Percentiles rank a stretch among this genome's conserved stretches.
Evolutionary conservation across 768 basidiomycete species (phyloP).

Genomic region (Russula compacta): DNA sequence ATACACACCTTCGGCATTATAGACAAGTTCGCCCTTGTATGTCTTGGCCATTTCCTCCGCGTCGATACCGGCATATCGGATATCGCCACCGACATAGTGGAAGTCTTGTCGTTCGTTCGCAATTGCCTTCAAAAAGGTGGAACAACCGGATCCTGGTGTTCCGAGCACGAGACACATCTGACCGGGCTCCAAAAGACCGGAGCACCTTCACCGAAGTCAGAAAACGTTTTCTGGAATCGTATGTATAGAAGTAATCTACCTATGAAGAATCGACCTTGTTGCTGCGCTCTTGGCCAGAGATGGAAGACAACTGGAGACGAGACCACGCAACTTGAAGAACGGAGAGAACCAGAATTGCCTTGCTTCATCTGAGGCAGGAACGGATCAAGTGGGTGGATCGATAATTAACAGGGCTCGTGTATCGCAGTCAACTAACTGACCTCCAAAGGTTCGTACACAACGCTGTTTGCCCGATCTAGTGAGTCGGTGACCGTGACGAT

Average conservation of each 20-base stretch:
- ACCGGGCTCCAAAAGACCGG: slow-evolving; percentile 26
- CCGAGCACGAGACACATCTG: slow-evolving; percentile 26
- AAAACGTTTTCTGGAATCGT: neutral
- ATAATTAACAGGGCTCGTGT: neutral
- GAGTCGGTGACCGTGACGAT: neutral
- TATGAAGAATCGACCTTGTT: slow-evolving; percentile 15
- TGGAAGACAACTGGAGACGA: neutral
- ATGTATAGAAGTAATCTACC: neutral
- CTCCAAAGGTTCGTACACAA: slow-evolving; percentile 52
- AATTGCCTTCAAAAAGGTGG: slow-evolving; percentile 78
- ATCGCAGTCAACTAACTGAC: slow-evolving; percentile 28
- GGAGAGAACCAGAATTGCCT: slow-evolving; percentile 20
- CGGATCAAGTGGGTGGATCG: too few species aligned
- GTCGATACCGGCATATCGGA: slow-evolving; percentile 75
- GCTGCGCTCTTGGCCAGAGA: neutral
- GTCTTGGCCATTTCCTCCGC: slow-evolving; percentile 67
- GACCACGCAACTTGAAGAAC: slow-evolving; percentile 1
- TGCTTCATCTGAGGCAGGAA: slow-evolving; percentile 9
- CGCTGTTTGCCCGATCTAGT: slow-evolving; percentile 30
- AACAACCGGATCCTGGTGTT: slow-evolving; percentile 56
- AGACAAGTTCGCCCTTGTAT: slow-evolving; percentile 76
- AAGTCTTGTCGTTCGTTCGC: slow-evolving; percentile 68
- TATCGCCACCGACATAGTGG: slow-evolving; percentile 54
- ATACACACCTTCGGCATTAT: slow-evolving; percentile 59
- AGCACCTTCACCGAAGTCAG: slow-evolving; percentile 73